Evolutionary conservation across 257 asterid genomes (phyloP), one percentile per base, ranked within the genome.

Genomic region (Sherardia arvensis): DNA sequence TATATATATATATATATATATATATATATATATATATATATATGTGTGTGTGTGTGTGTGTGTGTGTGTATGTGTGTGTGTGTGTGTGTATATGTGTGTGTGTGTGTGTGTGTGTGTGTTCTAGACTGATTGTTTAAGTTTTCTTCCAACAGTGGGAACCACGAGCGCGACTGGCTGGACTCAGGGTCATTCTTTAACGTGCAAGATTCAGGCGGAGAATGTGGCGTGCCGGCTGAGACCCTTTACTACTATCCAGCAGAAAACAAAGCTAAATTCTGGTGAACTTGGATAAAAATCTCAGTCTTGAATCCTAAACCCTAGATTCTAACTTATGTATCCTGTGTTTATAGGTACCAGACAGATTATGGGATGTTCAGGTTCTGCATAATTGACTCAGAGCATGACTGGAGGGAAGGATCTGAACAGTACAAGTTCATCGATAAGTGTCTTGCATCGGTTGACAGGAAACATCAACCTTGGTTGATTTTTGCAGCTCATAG

Each of bases 171-270:
- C 54, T 78, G 79, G 76, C 80, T 73, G 10, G 73, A 64, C 22
- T 27, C 82, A 36, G 87, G 86, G 32, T 69, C 80, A 21, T 81
- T 81, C 57, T 81, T 73, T 33, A 64, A 71, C 49, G 68, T 36
- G 8, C 59, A 56, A 38, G 84, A 81, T 61, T 81, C 84, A 0
- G 84, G 84, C 26, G 87, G 87, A 25, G 87, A 81, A 76, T 81
- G 87, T 25, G 84, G 84, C 29, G 87, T 81, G 65, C 78, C 40
- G 59, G 86, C 84, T 66, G 77, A 81, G 73, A 81, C 81, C 66
- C 76, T 76, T 74, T 78, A 65, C 64, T 81, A 76, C 62, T 59
- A 63, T 55, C 86, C 86, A 8, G 80, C 84, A 0, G 82, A 81
- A 53, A 81, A 76, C 27, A 68, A 78, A 74, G 86, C 84, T 22